Evolutionary conservation across 2,329 filamentous ascomycete species (phyloP), one percentile per base, ranked within the genome.

Genomic region (Fusarium irregulare): DNA sequence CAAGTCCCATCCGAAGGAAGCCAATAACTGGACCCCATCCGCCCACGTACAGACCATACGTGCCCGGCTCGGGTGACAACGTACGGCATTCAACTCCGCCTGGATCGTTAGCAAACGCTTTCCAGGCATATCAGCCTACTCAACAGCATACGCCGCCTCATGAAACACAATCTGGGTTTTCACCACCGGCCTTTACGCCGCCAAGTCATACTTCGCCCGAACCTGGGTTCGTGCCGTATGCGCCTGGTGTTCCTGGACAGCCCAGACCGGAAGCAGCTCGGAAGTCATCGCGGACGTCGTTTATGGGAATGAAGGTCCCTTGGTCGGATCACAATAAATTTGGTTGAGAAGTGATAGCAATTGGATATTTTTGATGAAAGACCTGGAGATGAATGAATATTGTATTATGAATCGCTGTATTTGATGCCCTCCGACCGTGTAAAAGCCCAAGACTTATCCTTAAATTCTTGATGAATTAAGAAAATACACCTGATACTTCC

Each of bases 261-360:
- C 14, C 44, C 12, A 47, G 23, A 16, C 51, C 54, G 8, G 66
- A 62, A 9, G 25, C 50, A 3, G 25, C 11, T 9, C 47, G 51
- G 3, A 61, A 66, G 25, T 54, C 63, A 3, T 66, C 63, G 4
- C 42, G 66, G 3, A 40, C 55, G 13, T 70, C 66, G 0, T 69
- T 69, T 25, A 66, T 69, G 56, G 66, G 66, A 1, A 69, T 69
- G 66, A 70, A 69, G 42, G 66, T 61, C 32, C 60, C 66, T 0
- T 70, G 66, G 66, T 51, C 66, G 16, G 66, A 65, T 5, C 28
- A 40, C 18, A 37, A 37, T 2, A 47, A 61, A 1, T 66, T 66
- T n/a, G 37, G 32, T 3, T 42, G 14, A 44, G 28, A 1, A n/a
- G 9, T 9, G 14, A 7, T 6, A 13, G 4, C 30, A 1, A 7